These are phyloP conservation scores for Aureobasidium vineae DNA, from an alignment of 2,329 filamentous ascomycete species.

Conservation along the genomic window DNA sequence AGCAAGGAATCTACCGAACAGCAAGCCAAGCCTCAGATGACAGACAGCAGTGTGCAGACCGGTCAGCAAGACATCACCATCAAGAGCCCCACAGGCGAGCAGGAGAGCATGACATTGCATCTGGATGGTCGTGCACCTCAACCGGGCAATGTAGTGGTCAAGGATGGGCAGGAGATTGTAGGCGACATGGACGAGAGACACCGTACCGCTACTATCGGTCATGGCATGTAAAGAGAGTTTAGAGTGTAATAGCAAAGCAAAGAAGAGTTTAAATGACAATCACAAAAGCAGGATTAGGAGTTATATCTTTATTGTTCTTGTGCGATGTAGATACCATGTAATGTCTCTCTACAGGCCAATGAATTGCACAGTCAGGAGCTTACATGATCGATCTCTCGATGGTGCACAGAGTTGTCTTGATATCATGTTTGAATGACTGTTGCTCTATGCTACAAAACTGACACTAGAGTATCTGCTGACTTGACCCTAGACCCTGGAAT, in stretches of 20 bases:
- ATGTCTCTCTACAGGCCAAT: too few relatives aligned
- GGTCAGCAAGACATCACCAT: conserved; percentile 34
- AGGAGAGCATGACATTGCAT: conserved; percentile 35
- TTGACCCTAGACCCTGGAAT: not conserved
- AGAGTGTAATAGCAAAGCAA: not conserved
- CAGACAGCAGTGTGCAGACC: conserved; percentile 32
- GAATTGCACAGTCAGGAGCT: too few relatives aligned
- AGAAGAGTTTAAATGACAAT: not conserved
- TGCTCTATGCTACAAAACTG: not conserved
- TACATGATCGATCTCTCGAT: too few relatives aligned
- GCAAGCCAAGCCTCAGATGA: conserved; percentile 29
- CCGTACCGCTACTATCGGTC: not conserved
- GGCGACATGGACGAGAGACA: conserved; percentile 13
- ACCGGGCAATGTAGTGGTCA: conserved; percentile 38
- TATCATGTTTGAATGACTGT: not conserved
- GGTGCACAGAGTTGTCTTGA: too few relatives aligned
- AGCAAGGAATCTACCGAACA: conserved; percentile 22
- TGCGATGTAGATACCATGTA: not conserved
- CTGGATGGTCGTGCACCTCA: conserved; percentile 36
- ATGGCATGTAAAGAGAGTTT: conserved; percentile 23
- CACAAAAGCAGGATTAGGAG: not conserved
- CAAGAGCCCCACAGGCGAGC: conserved; percentile 31
- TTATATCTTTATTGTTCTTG: not conserved
- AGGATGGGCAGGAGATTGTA: conserved; percentile 32
- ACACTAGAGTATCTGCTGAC: not conserved